Base-by-base conservation (phyloP, 2,329 filamentous ascomycete genomes). In the Fusarium succisae region DNA sequence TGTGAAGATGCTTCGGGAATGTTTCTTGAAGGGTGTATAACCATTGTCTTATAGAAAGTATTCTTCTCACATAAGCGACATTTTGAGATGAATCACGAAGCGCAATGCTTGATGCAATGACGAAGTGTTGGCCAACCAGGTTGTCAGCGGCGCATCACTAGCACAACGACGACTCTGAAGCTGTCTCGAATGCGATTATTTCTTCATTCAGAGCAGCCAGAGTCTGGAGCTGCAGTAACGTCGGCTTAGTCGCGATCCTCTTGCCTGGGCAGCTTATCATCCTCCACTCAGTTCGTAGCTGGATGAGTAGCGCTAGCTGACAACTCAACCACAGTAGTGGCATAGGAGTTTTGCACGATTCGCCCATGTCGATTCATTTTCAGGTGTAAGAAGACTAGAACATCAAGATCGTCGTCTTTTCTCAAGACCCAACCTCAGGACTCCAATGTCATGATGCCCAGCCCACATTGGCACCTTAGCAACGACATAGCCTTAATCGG, bases 321-420 rank as follows among this genome's bases (percentile, higher is more conserved):
- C 26, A 17, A 18, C 18, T 26, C 17, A 35, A 57, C 35, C 47
- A 24, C 56, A 18, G 24, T 11, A 11, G 4, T 47, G 35, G 3
- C 9, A 10, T 7, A 17, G 11, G 15, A 43, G 24, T 10, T 6
- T 8, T n/a, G 22, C 11, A 11, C 11, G 2, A 11, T 26, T 26
- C 26, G 17, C 24, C 32, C 22, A 4, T 9, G 4, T 20, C 22
- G 2, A 12, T 32, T 26, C 39, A 20, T n/a, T 53, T 45, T 47
- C 6, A 22, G 18, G 8, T 35, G 2, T 3, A 2, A 9, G 13
- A 18, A 8, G 2, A 8, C 8, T 26, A 22, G 15, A 5, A 15
- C n/a, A 18, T 26, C 13, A 32, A n/a, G 7, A 22, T 38, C 38
- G 26, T 24, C 12, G 38, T 39, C 39, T 47, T n/a, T 53, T n/a